Conservation (phyloP, 2,329 filamentous ascomycete species). For the Rosellinia necatrix region DNA sequence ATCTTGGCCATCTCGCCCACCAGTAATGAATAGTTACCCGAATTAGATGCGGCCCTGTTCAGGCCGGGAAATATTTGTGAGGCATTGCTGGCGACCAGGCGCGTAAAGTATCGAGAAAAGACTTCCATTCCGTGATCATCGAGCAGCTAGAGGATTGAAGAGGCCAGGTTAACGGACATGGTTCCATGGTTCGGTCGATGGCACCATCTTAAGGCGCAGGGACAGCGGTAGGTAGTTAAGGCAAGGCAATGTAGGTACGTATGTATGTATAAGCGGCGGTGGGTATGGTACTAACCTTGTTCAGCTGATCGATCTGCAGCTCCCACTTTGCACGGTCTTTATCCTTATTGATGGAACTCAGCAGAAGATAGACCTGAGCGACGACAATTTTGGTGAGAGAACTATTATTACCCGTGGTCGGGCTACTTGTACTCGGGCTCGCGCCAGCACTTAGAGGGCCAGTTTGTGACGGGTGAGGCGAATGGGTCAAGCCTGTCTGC, state of each 20-base stretch:
- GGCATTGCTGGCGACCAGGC: slow-evolving; percentile 89
- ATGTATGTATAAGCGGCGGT: background rate
- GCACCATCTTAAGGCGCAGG: slow-evolving; percentile 1
- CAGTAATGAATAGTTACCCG: slow-evolving; percentile 83
- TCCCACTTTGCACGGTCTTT: slow-evolving; percentile 91
- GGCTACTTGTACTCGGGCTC: slow-evolving; percentile 65
- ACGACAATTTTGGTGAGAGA: slow-evolving; percentile 91
- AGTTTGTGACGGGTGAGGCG: slow-evolving; percentile 61
- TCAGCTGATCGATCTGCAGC: slow-evolving; percentile 85
- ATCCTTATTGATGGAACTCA: slow-evolving; percentile 94
- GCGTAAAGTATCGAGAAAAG: slow-evolving; percentile 92
- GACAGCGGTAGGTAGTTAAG: too few relatives aligned
- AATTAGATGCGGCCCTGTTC: slow-evolving; percentile 72
- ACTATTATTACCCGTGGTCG: slow-evolving; percentile 57
- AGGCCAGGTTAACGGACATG: background rate
- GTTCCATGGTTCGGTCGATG: background rate
- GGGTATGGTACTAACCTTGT: slow-evolving; percentile 68
- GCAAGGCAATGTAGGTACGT: too few relatives aligned
- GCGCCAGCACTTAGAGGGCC: slow-evolving; percentile 63
- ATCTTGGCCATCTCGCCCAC: slow-evolving; percentile 86
- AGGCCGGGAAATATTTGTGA: slow-evolving; percentile 85
- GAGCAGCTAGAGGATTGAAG: slow-evolving; percentile 68
- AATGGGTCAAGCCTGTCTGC: slow-evolving; percentile 61
- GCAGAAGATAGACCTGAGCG: slow-evolving; percentile 90
- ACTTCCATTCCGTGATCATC: slow-evolving; percentile 99